phyloP scores from a whole-genome alignment of 768 basidiomycete species.

The Cyathus striatus region DNA sequence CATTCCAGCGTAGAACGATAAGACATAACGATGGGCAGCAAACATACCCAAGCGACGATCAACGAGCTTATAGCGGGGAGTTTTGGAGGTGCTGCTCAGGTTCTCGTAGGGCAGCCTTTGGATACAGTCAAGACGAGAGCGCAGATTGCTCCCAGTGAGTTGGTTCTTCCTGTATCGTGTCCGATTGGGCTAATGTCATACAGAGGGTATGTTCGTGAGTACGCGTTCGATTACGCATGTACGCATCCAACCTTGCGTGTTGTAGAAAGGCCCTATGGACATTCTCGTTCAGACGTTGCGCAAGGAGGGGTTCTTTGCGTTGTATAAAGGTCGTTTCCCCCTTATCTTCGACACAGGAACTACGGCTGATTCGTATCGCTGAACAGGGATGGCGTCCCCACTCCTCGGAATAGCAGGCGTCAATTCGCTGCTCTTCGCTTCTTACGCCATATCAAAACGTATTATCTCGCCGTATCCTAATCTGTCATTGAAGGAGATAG shows the following conservation, averaged over 20 bases:
- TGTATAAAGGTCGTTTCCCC: slow-evolving; percentile 78
- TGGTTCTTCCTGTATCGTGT: slow-evolving; percentile 5
- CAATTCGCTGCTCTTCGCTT: slow-evolving; percentile 91
- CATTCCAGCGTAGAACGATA: background rate
- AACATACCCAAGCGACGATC: slow-evolving; percentile 47
- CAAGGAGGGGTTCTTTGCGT: slow-evolving; percentile 87
- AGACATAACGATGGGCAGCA: slow-evolving; percentile 10
- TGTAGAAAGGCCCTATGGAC: slow-evolving; percentile 90
- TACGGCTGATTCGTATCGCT: background rate
- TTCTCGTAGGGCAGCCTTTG: slow-evolving; percentile 89
- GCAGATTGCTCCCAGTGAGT: slow-evolving; percentile 78
- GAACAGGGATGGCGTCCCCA: slow-evolving; percentile 90
- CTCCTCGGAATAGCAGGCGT: slow-evolving; percentile 92
- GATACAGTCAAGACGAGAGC: slow-evolving; percentile 89
- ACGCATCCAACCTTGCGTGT: no score
- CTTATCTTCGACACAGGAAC: background rate
- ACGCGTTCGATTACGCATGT: no score
- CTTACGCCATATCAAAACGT: slow-evolving; percentile 78
- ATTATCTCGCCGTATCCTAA: slow-evolving; percentile 87
- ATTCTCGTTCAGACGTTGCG: slow-evolving; percentile 76
- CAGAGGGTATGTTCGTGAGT: slow-evolving; percentile 88
- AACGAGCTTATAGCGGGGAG: slow-evolving; percentile 88
- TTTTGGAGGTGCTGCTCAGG: slow-evolving; percentile 91
- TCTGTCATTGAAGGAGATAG: slow-evolving; percentile 73
- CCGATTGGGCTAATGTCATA: no score